Base-by-base conservation (phyloP, 208 protist genomes). In the Leishmania aethiopica region DNA sequence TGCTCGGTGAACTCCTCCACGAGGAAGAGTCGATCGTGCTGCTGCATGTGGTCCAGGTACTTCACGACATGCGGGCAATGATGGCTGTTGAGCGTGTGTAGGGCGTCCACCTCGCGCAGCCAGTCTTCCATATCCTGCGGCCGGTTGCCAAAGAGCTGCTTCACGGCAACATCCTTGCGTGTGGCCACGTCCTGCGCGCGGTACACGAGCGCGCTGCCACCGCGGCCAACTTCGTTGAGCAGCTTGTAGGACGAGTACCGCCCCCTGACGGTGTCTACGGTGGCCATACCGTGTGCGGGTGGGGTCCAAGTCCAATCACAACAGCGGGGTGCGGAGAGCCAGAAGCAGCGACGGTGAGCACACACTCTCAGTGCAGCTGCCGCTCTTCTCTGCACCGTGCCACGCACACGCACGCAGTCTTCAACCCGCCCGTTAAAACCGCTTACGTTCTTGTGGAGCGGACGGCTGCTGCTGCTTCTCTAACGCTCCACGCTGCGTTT, bases 31-130 rank as follows among this genome's bases (percentile, higher is more conserved):
- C 74, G 84, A 37, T 91, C 91, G 60, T 89, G 90, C 62, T 83
- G 82, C 71, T 90, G 85, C 84, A 95, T 91, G 80, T 96, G 91
- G 77, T 97, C 94, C 75, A 96, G 88, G 80, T 97, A 97, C 77
- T 88, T 87, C 42, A 97, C 84, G 35, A 96, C 88, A 79, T 89
- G 90, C 32, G 78, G 84, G 69, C 84, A 83, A 64, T 82, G 81
- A 32, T 87, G 80, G 45, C 84, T 82, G 42, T 88, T 77, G 10
- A 97, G 87, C 1, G 85, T 79, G 73, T 88, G 88, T 15, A 97
- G 81, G 22, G 91, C 86, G 62, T 94, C 88, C 55, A 95, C 92
- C 79, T 97, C 94, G 25, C 81, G 86, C 17, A 91, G 85, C 89
- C 94, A 96, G 49, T 86, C 86, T 28, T 90, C 82, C 77, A 74